These are phyloP conservation scores for Xylaria sp. DNA, from an alignment of 2,329 filamentous ascomycete genomes.

Conservation along the genomic window DNA sequence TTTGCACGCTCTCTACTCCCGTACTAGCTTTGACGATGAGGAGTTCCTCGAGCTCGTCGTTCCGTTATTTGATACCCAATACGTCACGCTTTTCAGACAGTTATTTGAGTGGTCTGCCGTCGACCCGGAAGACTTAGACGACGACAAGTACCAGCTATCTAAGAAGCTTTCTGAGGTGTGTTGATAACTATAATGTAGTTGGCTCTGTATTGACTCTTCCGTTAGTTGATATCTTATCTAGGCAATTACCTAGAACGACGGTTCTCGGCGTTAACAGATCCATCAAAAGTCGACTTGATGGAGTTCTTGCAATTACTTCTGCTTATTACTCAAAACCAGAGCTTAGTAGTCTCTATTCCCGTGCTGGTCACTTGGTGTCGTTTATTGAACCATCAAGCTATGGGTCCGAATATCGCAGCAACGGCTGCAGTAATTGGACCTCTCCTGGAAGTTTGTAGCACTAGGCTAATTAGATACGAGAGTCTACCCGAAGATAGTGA, in stretches of 20 bases:
- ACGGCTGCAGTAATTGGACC: constrained; percentile 73
- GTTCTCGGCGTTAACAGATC: constrained; percentile 67
- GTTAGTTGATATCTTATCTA: constrained; percentile 83
- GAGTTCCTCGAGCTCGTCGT: constrained; percentile 83
- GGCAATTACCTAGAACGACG: constrained; percentile 86
- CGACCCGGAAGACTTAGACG: constrained; percentile 84
- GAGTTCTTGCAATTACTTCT: constrained; percentile 84
- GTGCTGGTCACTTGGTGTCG: constrained; percentile 90
- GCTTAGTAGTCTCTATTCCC: constrained; percentile 92
- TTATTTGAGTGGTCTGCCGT: constrained; percentile 85
- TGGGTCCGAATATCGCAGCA: constrained; percentile 72
- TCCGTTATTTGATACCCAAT: constrained; percentile 79
- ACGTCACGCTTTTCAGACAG: constrained; percentile 75
- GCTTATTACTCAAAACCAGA: constrained; percentile 82
- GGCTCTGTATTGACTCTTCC: constrained; percentile 24
- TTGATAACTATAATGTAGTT: constrained; percentile 16
- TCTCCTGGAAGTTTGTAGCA: constrained; percentile 84
- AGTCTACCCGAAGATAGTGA: constrained; percentile 83
- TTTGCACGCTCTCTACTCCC: constrained; percentile 82
- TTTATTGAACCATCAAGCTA: constrained; percentile 76
- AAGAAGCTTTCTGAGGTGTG: constrained; percentile 93
- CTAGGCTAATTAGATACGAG: constrained; percentile 88
- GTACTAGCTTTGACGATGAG: constrained; percentile 77
- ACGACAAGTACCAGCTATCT: constrained; percentile 89
- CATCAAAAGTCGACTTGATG: constrained; percentile 70